phyloP scores from a whole-genome alignment of 176 grass and related monocot genomes.

The Rhynchospora tenuis region DNA sequence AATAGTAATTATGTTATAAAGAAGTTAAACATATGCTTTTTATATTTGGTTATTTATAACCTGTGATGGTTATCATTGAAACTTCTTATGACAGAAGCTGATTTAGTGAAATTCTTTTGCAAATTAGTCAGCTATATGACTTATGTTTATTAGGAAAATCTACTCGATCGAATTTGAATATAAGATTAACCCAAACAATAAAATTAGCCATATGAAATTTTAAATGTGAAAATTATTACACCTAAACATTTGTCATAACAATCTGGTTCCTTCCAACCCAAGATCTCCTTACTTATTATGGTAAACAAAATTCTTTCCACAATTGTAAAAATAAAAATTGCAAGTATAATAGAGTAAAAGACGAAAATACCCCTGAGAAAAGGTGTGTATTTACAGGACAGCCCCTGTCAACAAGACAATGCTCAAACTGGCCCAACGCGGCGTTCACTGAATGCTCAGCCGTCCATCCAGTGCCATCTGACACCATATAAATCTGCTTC shows the following conservation, averaged over 20 bases:
- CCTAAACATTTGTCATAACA: neutral
- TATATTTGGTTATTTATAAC: neutral
- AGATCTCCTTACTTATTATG: neutral
- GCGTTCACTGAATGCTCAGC: slow-evolving; percentile 92
- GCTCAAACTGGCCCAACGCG: slow-evolving; percentile 93
- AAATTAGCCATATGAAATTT: neutral
- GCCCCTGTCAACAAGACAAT: slow-evolving; percentile 59
- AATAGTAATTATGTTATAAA: neutral
- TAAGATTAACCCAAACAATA: neutral
- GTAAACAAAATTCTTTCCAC: neutral
- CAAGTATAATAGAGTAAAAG: neutral
- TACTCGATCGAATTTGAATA: neutral
- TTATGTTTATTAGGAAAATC: neutral
- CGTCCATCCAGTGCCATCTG: slow-evolving; percentile 94
- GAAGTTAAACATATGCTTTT: neutral
- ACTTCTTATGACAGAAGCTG: neutral
- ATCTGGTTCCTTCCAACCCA: neutral
- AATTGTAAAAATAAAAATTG: neutral
- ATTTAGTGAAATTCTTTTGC: neutral
- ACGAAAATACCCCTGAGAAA: slow-evolving; percentile 56
- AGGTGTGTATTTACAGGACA: slow-evolving; percentile 82
- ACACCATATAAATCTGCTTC: slow-evolving; percentile 97
- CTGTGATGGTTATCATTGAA: neutral
- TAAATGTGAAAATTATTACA: neutral
- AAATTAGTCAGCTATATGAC: neutral